These are phyloP conservation scores for Fusarium sp. DNA, from an alignment of 2,329 filamentous ascomycete genomes.

Conservation along the genomic window DNA sequence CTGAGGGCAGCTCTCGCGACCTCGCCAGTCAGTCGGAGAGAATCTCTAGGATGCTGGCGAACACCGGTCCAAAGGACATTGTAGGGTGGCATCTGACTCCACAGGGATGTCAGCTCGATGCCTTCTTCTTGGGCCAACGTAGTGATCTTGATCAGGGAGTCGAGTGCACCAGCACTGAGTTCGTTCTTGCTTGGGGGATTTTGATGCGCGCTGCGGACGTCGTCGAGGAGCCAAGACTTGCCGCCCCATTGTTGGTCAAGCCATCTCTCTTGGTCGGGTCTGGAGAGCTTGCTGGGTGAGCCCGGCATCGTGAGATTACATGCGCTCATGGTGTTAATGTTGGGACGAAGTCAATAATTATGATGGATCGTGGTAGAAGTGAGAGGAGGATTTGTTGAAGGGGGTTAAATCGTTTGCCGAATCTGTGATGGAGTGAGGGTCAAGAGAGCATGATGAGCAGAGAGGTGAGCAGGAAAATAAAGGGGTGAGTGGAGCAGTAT, in stretches of 20 bases:
- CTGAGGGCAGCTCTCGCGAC: background rate
- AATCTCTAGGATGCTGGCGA: fast-evolving
- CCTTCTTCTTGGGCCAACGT: background rate
- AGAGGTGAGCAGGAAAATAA: background rate
- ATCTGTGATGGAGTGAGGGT: background rate
- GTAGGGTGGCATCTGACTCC: background rate
- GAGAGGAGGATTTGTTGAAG: too few species aligned
- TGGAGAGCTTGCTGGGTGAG: fast-evolving
- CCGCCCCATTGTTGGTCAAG: background rate
- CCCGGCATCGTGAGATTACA: background rate
- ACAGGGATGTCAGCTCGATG: background rate
- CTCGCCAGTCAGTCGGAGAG: background rate
- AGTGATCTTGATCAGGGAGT: background rate
- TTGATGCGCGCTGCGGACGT: background rate
- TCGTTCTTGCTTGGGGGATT: background rate
- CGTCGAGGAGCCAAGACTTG: background rate
- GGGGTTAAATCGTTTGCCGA: background rate
- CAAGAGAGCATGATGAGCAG: background rate
- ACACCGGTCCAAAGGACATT: background rate
- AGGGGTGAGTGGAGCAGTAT: background rate
- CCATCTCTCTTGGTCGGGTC: background rate
- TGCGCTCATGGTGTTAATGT: background rate
- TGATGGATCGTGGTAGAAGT: too few species aligned
- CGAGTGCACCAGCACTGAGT: background rate
- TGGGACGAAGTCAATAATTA: background rate